Percentiles rank a stretch among this genome's conserved stretches.
Conservation (phyloP, 345 rosid species). For the Combretum micranthum region DNA sequence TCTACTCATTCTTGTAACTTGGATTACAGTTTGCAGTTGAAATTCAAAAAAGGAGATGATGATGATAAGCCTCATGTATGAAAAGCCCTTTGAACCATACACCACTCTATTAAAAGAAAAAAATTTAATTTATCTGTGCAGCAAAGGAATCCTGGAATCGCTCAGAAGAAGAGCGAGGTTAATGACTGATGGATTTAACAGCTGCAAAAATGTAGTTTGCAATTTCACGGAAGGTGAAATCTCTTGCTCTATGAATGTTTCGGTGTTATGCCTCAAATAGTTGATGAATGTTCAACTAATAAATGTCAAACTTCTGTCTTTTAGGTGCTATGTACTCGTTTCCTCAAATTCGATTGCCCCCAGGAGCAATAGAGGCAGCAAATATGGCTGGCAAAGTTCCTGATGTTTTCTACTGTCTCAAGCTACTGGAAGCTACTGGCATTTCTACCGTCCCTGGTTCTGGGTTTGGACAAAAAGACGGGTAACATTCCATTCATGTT, state of each 20-base stretch:
- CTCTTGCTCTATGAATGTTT: neutral
- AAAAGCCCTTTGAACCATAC: too few species aligned
- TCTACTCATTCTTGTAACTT: too few species aligned
- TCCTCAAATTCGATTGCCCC: slow-evolving; percentile 87
- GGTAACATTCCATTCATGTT: slow-evolving; percentile 32
- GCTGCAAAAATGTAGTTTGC: slow-evolving; percentile 91
- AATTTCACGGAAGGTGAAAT: slow-evolving; percentile 90
- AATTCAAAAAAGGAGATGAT: too few species aligned
- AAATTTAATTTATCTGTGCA: slow-evolving; percentile 16
- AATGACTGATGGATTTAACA: slow-evolving; percentile 99
- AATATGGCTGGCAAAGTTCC: slow-evolving; percentile 46
- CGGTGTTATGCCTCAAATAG: too few species aligned
- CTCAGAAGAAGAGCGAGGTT: slow-evolving; percentile 84
- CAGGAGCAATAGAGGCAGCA: slow-evolving; percentile 84
- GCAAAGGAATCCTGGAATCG: slow-evolving; percentile 89
- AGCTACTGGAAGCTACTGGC: slow-evolving; percentile 96
- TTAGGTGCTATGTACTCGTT: slow-evolving; percentile 99
- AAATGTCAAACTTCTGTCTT: slow-evolving; percentile 1
- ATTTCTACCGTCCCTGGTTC: slow-evolving; percentile 99
- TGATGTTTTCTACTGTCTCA: slow-evolving; percentile 95
- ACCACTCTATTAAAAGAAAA: neutral
- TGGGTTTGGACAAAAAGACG: slow-evolving; percentile 98
- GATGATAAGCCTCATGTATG: too few species aligned
- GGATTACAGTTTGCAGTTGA: too few species aligned
- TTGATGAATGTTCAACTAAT: neutral